A percentile compares a stretch with the other conserved stretches of the same genome.
These are phyloP conservation scores for Grosmannia serpens DNA, from an alignment of 2,329 filamentous ascomycete species.

Conservation along the genomic window DNA sequence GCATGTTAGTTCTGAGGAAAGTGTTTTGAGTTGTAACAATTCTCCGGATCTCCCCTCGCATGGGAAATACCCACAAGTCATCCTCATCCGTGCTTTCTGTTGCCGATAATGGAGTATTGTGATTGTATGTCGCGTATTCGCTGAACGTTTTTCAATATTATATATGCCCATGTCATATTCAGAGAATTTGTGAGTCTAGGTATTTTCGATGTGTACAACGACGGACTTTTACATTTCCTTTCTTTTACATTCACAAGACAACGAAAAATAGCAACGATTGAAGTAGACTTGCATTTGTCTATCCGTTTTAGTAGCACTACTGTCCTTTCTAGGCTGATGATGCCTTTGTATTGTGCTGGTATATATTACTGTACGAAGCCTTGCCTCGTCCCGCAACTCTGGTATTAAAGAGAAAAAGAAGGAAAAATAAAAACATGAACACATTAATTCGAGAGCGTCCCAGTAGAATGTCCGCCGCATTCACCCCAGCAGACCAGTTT, in stretches of 20 bases:
- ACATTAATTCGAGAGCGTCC: slow-evolving; percentile 1
- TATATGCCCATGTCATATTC: too few relatives aligned
- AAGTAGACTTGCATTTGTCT: not conserved
- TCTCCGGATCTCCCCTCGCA: not conserved
- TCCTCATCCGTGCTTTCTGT: too few relatives aligned
- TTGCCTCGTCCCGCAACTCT: not conserved
- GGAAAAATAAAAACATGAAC: slow-evolving; percentile 1
- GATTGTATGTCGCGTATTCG: too few relatives aligned
- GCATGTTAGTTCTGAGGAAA: too few relatives aligned
- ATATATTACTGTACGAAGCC: not conserved
- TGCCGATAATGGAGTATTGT: too few relatives aligned
- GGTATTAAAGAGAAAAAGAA: slow-evolving; percentile 1
- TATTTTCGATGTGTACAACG: too few relatives aligned
- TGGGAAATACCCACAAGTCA: not conserved
- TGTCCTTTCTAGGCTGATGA: not conserved
- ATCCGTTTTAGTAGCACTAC: not conserved
- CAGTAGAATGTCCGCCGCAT: not conserved
- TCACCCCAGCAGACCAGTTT: not conserved
- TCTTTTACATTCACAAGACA: too few relatives aligned
- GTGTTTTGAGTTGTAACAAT: too few relatives aligned
- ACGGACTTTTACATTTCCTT: too few relatives aligned
- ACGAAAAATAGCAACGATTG: too few relatives aligned
- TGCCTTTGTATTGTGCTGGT: not conserved
- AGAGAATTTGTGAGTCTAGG: too few relatives aligned
- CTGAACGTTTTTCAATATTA: too few relatives aligned